Base-by-base conservation (phyloP, 768 basidiomycete genomes). In the Phallus indusiatus region DNA sequence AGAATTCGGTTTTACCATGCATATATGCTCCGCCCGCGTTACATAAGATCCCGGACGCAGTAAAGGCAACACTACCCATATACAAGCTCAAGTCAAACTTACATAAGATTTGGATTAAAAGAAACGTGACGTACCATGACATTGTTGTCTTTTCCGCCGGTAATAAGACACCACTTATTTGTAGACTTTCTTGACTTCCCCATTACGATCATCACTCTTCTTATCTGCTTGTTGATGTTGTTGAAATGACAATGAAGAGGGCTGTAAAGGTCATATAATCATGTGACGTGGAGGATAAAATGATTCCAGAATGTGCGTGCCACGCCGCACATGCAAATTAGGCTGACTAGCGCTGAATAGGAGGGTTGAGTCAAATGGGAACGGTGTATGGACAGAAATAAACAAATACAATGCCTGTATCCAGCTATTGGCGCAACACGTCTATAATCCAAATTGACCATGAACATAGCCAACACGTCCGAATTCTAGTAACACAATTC, bases 251-350 rank as follows among this genome's bases (percentile, higher is more conserved):
- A 65, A 60, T 55, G 67, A 67, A 24, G 67, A 64, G 1, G 11
- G 47, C 49, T 47, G 21, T n/a, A 42, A 28, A 16, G 53, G 51
- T 7, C 20, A 16, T 21, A 7, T 28, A 34, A 34, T 20, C 69
- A 70, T 0, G 81, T 80, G 28, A 88, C 73, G 34, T 74, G 1
- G 88, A 91, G 4, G 92, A 92, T 17, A 98, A 81, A 1, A 87
- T 82, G 56, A 91, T 92, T 12, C 87, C 89, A 18, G 79, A 73
- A 66, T 97, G 94, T 0, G 82, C 92, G 42, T 74, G 70, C 88
- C 93, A 97, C 0, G n/a, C n/a, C n/a, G 82, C 87, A 65, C 88
- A 88, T 62, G 94, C 85, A 66, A 96, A 97, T 0, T 86, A 82
- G 1, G 84, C 77, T 22, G 90, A 91, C 79, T 87, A 93, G 24